These are phyloP conservation scores for Penicillium sp. DNA, from an alignment of 2,329 filamentous ascomycete species.

Conservation along the genomic window DNA sequence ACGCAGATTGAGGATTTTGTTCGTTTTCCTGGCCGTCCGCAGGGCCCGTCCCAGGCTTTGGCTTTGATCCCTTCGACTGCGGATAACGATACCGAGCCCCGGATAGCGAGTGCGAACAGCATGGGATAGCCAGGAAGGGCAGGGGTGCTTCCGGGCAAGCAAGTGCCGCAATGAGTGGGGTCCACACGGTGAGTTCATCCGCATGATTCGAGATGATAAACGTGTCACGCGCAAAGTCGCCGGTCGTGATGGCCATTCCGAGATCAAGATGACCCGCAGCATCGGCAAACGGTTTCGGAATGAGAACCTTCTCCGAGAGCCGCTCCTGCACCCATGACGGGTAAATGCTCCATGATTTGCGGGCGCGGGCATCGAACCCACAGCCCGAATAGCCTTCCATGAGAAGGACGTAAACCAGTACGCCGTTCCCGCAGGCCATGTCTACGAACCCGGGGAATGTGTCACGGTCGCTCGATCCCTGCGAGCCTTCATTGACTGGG, in stretches of 20 bases:
- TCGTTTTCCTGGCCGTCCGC: conserved; percentile 15
- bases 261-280: conserved; percentile 11
- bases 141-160: conserved; percentile 51
- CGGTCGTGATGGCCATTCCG: conserved; percentile 38
- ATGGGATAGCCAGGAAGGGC: conserved; percentile 89
- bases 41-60: conserved; percentile 40
- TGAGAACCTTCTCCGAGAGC: conserved; percentile 56
- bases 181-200: conserved; percentile 94
- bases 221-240: conserved; percentile 64
- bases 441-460: conserved; percentile 86
- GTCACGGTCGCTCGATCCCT: conserved; percentile 8
- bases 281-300: conserved; percentile 49
- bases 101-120: conserved; percentile 82
- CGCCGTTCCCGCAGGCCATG: conserved; percentile 89
- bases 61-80: conserved; percentile 15
- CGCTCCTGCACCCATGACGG: conserved; percentile 42
- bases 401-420: conserved; percentile 76
- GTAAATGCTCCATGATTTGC: conserved; percentile 81
- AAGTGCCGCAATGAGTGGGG: conserved; percentile 73
- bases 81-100: conserved; percentile 62
- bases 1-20: conserved; percentile 25
- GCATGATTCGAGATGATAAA: conserved; percentile 98
- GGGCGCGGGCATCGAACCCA: conserved; percentile 82
- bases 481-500: conserved; percentile 16
- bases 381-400: conserved; percentile 77